These are phyloP conservation scores for Hypsizygus ulmarius DNA, from an alignment of 1,284 basidiomycete genomes.

Conservation along the genomic window DNA sequence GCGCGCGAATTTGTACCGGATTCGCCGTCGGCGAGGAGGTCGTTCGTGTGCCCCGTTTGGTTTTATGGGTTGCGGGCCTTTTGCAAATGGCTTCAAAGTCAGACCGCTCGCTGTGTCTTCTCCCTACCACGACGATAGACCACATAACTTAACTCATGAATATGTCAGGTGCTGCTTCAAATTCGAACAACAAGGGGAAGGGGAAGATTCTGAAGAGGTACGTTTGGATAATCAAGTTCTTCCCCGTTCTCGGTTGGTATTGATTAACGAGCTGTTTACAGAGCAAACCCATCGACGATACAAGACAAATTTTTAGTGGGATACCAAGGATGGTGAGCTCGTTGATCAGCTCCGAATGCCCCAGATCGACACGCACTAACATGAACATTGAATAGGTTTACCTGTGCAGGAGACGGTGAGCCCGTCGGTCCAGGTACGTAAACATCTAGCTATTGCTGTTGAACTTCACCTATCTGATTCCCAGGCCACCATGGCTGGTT, in stretches of 20 bases:
- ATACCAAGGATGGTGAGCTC: conserved; percentile 75
- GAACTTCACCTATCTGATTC: background rate
- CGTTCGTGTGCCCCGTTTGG: conserved; percentile 52
- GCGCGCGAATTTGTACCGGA: conserved; percentile 28
- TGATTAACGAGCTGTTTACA: conserved; percentile 18
- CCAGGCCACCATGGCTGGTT: conserved; percentile 75
- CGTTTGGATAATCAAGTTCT: conserved; percentile 1
- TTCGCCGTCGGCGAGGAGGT: conserved; percentile 24
- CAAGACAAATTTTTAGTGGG: conserved; percentile 80
- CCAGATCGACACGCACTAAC: conserved; percentile 1
- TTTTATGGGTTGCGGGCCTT: too few relatives aligned
- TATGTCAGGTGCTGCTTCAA: conserved; percentile 27
- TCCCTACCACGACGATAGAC: background rate
- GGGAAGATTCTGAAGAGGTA: conserved; percentile 39
- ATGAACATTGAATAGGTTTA: conserved; percentile 48
- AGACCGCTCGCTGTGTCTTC: background rate
- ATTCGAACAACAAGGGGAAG: conserved; percentile 15
- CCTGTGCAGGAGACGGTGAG: conserved; percentile 64
- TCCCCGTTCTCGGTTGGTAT: conserved; percentile 1
- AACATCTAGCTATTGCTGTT: background rate
- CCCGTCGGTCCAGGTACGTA: conserved; percentile 57
- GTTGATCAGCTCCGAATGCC: background rate
- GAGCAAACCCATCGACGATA: conserved; percentile 49
- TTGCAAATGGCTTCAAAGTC: too few relatives aligned
- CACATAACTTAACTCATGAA: background rate